Evolutionary conservation across 2,329 filamentous ascomycete genomes (phyloP).

Genomic region (Exserohilum rostratum): DNA sequence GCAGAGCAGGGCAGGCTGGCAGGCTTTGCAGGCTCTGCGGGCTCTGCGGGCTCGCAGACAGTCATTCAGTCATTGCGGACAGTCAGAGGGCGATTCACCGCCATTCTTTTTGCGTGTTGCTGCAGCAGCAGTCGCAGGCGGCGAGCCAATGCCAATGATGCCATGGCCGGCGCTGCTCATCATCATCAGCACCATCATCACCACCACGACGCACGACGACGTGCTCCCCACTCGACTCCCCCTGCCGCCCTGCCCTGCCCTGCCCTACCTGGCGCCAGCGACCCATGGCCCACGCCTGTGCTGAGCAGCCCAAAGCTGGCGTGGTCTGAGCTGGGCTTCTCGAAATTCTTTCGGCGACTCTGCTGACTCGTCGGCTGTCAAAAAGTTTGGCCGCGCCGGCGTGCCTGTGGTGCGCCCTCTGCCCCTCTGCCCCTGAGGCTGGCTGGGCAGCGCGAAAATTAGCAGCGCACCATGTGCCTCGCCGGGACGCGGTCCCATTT

Average conservation of each 20-base stretch:
- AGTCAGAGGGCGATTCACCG: constrained; percentile 31
- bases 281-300: background rate
- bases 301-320: background rate
- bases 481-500: constrained; percentile 33
- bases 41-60: background rate
- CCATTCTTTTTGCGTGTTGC: constrained; percentile 35
- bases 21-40: background rate
- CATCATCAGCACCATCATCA: constrained; percentile 19
- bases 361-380: constrained; percentile 36
- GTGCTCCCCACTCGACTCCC: background rate
- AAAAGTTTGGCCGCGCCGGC: constrained; percentile 22
- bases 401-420: background rate
- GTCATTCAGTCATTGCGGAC: background rate
- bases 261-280: background rate
- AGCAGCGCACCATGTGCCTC: constrained; percentile 7
- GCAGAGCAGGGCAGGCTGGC: background rate
- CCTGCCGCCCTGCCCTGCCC: too few species aligned
- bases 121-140: constrained; percentile 17
- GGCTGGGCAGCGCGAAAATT: constrained; percentile 17
- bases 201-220: background rate
- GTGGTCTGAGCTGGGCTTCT: constrained; percentile 34
- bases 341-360: constrained; percentile 32
- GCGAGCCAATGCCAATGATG: constrained; percentile 33
- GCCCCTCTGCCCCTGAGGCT: constrained; percentile 29
- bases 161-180: constrained; percentile 22